Evolutionary conservation across 148 eudicot genomes (phyloP).

Genomic region (Nepenthes gracilis): DNA sequence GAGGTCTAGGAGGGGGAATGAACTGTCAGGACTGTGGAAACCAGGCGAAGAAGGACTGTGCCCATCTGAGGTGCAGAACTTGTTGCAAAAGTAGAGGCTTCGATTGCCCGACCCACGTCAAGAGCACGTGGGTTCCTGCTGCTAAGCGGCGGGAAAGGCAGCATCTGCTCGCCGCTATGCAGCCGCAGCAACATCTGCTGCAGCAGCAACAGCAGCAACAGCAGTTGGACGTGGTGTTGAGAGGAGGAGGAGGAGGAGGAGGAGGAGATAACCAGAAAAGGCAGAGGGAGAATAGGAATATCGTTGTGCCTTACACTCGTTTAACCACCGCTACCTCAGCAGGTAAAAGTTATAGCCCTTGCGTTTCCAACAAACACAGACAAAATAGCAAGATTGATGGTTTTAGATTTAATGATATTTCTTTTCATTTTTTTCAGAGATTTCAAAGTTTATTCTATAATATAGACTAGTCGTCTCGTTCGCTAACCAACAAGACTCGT

Average conservation of each 20-base stretch:
- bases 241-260: conserved; percentile 8
- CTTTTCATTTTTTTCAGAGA: background rate
- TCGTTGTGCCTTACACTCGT: conserved; percentile 11
- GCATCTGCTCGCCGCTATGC: conserved; percentile 23
- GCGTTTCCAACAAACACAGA: background rate
- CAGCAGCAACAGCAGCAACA: conserved; percentile 12
- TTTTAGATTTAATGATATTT: background rate
- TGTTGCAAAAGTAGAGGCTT: conserved; percentile 85
- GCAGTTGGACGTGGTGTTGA: conserved; percentile 13
- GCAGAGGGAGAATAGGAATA: conserved; percentile 21
- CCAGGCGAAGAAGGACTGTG: conserved; percentile 78
- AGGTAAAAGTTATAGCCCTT: background rate
- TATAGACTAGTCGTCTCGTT: background rate
- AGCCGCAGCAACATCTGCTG: conserved; percentile 14
- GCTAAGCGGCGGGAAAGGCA: conserved; percentile 67
- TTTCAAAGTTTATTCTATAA: background rate
- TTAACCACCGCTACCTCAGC: conserved; percentile 1
- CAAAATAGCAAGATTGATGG: conserved; percentile 15
- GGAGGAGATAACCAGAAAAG: conserved; percentile 12
- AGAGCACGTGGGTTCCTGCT: conserved; percentile 95
- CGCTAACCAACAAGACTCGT: conserved; percentile 6
- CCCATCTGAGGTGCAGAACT: conserved; percentile 66
- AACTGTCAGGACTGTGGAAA: conserved; percentile 91
- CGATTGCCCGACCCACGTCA: conserved; percentile 75
- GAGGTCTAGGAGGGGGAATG: conserved; percentile 23